Percentiles rank a stretch among this genome's conserved stretches.
These are phyloP conservation scores for Rhynchospora pubera DNA, from an alignment of 176 grass and related monocot species.

Conservation along the genomic window DNA sequence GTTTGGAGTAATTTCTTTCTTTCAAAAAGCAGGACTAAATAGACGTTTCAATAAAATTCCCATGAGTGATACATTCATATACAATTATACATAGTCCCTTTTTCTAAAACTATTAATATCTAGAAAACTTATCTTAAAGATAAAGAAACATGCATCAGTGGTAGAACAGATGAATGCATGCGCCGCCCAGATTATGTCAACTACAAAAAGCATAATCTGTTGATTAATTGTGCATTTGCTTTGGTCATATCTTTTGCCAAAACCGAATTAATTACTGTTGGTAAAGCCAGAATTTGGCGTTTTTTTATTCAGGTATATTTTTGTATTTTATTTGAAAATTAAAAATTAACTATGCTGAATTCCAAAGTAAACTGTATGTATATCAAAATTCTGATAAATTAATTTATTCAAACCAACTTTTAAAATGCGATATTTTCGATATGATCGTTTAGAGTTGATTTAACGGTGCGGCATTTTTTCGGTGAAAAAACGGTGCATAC, in stretches of 20 bases:
- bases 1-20: background rate
- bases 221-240: background rate
- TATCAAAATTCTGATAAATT: no score
- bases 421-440: no score
- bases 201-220: background rate
- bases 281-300: background rate
- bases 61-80: background rate
- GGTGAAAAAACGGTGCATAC: no score
- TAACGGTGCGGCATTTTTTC: no score
- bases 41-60: background rate
- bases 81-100: background rate
- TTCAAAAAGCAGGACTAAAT: background rate
- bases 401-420: no score
- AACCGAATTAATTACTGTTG: background rate
- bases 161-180: background rate
- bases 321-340: background rate
- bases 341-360: no score
- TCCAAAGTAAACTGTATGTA: no score
- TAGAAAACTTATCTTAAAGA: constrained; percentile 13
- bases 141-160: constrained; percentile 2
- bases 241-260: background rate
- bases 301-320: background rate
- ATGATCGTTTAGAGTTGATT: no score
- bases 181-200: background rate
- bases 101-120: background rate